These are phyloP conservation scores for Calonectria ilicicola DNA, from an alignment of 2,329 filamentous ascomycete genomes.

Conservation along the genomic window DNA sequence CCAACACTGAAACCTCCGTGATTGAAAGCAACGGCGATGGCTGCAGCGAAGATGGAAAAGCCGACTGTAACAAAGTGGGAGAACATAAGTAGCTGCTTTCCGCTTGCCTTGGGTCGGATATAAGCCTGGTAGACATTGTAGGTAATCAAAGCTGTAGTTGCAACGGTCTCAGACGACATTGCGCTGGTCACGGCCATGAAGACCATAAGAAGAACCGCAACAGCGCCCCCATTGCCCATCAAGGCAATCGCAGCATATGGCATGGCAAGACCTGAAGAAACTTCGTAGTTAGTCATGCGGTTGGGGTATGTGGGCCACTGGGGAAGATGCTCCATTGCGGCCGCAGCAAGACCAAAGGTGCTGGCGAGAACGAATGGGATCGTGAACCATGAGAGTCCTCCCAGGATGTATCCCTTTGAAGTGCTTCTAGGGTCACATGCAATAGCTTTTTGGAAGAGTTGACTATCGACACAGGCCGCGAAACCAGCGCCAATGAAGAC, in stretches of 20 bases:
- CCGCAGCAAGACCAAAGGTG: conserved; percentile 83
- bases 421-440: conserved; percentile 84
- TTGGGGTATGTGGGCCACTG: conserved; percentile 77
- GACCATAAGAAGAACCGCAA: conserved; percentile 79
- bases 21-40: conserved; percentile 78
- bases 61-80: conserved; percentile 83
- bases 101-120: conserved; percentile 3
- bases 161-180: conserved; percentile 21
- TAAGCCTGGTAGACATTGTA: conserved; percentile 24
- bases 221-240: conserved; percentile 81
- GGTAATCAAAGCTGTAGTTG: conserved; percentile 12
- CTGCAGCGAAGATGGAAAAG: conserved; percentile 83
- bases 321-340: conserved; percentile 79
- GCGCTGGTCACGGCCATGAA: conserved; percentile 72
- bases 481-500: conserved; percentile 21
- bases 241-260: conserved; percentile 85
- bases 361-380: conserved; percentile 88
- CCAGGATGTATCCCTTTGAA: conserved; percentile 86
- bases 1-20: conserved; percentile 83
- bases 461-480: conserved; percentile 14
- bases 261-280: conserved; percentile 82
- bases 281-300: conserved; percentile 77
- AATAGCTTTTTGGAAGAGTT: conserved; percentile 72
- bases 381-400: conserved; percentile 87
- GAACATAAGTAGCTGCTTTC: conserved; percentile 53